Percentiles rank a stretch among this genome's conserved stretches.
phyloP scores from a whole-genome alignment of 495 filamentous ascomycete genomes.

The Aspergillus egyptiacus region DNA sequence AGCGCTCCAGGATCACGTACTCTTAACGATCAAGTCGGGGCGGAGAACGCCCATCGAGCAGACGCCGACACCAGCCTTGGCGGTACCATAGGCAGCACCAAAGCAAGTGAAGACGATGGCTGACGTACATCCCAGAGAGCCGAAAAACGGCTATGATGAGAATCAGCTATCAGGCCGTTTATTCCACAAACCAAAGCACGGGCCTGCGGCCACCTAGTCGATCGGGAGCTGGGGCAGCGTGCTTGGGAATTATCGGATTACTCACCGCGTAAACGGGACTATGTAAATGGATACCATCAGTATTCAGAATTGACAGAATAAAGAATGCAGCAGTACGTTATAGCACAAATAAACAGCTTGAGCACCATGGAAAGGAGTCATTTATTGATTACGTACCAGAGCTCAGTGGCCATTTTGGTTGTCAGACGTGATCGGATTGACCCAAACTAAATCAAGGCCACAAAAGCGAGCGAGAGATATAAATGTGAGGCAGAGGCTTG shows the following conservation, averaged over 20 bases:
- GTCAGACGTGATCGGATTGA: constrained; percentile 13
- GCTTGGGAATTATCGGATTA: constrained; percentile 28
- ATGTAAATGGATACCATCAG: constrained; percentile 10
- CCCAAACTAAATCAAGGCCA: constrained; percentile 6
- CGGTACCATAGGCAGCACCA: constrained; percentile 95
- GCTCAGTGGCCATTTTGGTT: constrained; percentile 56
- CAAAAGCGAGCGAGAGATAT: constrained; percentile 2
- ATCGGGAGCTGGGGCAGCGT: constrained; percentile 3
- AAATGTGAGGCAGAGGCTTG: constrained; percentile 17
- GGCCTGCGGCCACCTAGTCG: background rate
- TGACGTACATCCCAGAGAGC: constrained; percentile 97
- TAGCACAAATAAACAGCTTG: constrained; percentile 24
- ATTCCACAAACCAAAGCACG: background rate
- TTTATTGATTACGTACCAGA: constrained; percentile 51
- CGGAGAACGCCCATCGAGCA: constrained; percentile 95
- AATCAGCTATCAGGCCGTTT: constrained; percentile 21
- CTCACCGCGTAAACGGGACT: constrained; percentile 99
- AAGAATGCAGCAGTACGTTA: constrained; percentile 26
- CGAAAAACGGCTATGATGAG: constrained; percentile 82
- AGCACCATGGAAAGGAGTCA: constrained; percentile 31
- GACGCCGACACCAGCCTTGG: constrained; percentile 98
- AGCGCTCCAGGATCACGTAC: constrained; percentile 48
- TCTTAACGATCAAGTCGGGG: constrained; percentile 98
- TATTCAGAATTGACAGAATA: background rate
- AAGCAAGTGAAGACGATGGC: constrained; percentile 99